Evolutionary conservation across 345 rosid genomes (phyloP).

Genomic region (Trapa bicornis): DNA sequence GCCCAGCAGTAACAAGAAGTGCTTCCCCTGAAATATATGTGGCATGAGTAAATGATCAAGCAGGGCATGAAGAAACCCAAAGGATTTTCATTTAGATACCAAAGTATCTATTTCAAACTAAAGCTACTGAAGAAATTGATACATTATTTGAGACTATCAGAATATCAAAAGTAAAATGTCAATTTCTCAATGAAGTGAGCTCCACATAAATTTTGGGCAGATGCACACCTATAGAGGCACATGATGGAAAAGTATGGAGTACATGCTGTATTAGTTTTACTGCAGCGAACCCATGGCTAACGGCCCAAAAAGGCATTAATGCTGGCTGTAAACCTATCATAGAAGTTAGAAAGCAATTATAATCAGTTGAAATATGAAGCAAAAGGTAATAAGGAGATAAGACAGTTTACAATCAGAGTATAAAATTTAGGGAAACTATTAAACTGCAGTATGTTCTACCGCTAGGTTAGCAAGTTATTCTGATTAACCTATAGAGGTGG

Average conservation of each 20-base stretch:
- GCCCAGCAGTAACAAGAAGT: conserved; percentile 68
- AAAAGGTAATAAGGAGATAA: conserved; percentile 13
- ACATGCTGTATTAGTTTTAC: conserved; percentile 58
- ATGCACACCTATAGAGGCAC: conserved; percentile 73
- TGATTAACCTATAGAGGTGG: not conserved
- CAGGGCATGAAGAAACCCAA: not conserved
- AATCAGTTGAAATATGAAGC: not conserved
- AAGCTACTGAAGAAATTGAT: too few species aligned
- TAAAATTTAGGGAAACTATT: too few species aligned
- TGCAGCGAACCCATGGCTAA: conserved; percentile 64
- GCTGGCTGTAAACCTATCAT: conserved; percentile 44
- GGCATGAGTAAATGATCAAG: not conserved
- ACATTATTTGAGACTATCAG: too few species aligned
- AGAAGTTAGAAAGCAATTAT: conserved; percentile 9
- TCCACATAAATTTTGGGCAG: not conserved
- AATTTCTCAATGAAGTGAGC: not conserved
- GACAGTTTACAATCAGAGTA: too few species aligned
- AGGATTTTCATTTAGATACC: not conserved
- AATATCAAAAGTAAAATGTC: too few species aligned
- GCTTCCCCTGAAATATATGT: conserved; percentile 54
- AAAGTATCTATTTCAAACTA: too few species aligned
- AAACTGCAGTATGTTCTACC: too few species aligned
- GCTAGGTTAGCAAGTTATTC: not conserved
- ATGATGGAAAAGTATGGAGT: conserved; percentile 57
- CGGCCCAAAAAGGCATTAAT: conserved; percentile 50